Percentiles rank a stretch among this genome's conserved stretches.
These are phyloP conservation scores for Polygonum maritimum DNA, from an alignment of 148 eudicot species.

Conservation along the genomic window DNA sequence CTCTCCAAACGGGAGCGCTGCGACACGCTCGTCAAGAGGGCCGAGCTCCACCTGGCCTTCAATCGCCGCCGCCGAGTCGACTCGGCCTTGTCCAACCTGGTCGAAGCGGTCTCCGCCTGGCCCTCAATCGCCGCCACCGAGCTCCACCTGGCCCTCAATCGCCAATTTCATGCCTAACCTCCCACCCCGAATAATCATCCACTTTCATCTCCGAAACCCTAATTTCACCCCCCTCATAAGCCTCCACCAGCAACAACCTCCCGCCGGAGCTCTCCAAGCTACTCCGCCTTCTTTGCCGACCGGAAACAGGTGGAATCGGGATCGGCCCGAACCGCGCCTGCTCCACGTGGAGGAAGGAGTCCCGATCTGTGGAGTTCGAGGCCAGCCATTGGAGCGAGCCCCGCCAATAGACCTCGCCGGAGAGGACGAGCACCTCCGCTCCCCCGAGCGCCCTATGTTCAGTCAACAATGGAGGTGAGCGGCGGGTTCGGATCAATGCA, in stretches of 20 bases:
- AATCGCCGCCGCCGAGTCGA: no score
- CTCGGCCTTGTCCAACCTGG: no score
- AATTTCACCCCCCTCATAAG: neutral
- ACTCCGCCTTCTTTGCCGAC: neutral
- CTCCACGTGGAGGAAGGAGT: neutral
- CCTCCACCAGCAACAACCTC: neutral
- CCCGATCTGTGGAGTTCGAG: neutral
- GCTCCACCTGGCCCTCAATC: no score
- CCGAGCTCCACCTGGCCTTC: no score
- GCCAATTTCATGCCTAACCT: neutral
- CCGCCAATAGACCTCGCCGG: constrained; percentile 5
- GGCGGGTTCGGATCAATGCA: no score
- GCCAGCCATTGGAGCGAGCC: constrained; percentile 4
- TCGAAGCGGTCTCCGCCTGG: no score
- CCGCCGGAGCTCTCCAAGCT: neutral
- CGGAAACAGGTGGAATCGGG: neutral
- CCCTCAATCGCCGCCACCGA: no score
- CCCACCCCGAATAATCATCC: neutral
- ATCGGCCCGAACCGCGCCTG: neutral
- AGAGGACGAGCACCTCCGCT: neutral
- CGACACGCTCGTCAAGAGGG: no score
- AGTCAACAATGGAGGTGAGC: no score
- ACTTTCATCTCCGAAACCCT: constrained; percentile 2
- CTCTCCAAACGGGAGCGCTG: no score
- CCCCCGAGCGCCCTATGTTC: no score